Evolutionary conservation across 352 stramenopile genomes (phyloP), one percentile per base, ranked within the genome.

Genomic region (Phytophthora gonapodyides): DNA sequence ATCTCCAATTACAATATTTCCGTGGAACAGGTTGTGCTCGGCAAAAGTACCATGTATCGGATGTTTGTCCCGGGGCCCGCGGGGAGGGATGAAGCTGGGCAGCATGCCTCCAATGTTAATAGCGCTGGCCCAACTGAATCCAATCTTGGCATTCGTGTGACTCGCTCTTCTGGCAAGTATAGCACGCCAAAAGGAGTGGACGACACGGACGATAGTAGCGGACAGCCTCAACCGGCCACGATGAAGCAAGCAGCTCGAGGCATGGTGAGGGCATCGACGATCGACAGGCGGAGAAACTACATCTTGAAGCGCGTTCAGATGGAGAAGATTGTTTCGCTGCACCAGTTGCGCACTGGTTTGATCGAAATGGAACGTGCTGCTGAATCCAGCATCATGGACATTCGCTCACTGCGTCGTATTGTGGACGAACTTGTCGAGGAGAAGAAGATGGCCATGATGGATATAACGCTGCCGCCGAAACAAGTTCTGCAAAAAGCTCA

Each of bases 1-100:
- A 93, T 93, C 36, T 78, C 78, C 55, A 88, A 88, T 60, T 93
- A 94, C 67, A 89, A 82, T 42, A 69, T 94, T 40, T 78, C 67
- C 1, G 85, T 94, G 16, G 81, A 89, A 44, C 80, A 91, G 64
- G 82, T 94, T 30, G 81, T 91, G 10, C 41, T 91, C 33, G 83
- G 83, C 3, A 91, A 92, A 48, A 91, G 71, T 44, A 91, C 85
- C 7, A 89, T 92, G 80, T 94, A 94, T 74, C 84, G 84, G 12
- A 84, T 94, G 79, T 92, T 88, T 64, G 76, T 80, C 48, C 76
- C 84, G 1, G 69, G 60, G 17, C 37, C 30, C 4, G 38, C 8
- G 16, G 54, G 50, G 36, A 21, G 35, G 6, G 42, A 52, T 45
- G 17, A 34, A 34, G 64, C 16, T 41, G 44, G 12, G 8, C 24